Conservation (phyloP, 495 filamentous ascomycete genomes). For the Neurospora tetraspora region DNA sequence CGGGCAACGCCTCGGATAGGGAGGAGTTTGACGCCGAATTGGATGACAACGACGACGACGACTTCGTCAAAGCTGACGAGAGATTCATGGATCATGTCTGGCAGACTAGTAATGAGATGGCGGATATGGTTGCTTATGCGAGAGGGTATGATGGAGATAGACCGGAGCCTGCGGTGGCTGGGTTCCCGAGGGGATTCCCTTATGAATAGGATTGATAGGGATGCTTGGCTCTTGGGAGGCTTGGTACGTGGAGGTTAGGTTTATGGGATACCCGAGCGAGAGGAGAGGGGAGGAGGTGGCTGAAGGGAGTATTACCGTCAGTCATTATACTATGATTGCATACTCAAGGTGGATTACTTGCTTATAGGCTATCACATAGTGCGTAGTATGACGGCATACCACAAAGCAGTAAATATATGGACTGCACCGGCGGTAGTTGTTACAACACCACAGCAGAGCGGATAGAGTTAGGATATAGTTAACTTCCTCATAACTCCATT, state of each 20-base stretch:
- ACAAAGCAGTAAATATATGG: neutral
- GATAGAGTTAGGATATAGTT: neutral
- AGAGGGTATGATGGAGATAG: neutral
- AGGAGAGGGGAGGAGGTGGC: too few relatives aligned
- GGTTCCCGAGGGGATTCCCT: neutral
- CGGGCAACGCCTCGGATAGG: constrained; percentile 33
- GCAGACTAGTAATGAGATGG: neutral
- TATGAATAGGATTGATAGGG: neutral
- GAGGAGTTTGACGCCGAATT: constrained; percentile 28
- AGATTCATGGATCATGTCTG: constrained; percentile 7
- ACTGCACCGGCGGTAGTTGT: neutral
- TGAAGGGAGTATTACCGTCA: too few relatives aligned
- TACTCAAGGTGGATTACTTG: too few relatives aligned
- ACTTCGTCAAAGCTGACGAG: neutral
- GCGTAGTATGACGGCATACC: too few relatives aligned
- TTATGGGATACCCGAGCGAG: neutral
- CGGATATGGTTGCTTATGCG: neutral
- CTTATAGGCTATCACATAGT: too few relatives aligned
- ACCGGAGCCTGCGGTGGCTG: neutral
- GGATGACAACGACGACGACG: constrained; percentile 24
- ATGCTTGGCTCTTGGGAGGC: neutral
- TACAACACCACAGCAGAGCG: neutral
- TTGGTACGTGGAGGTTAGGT: neutral
- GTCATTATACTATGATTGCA: too few relatives aligned
- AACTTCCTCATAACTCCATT: neutral